Evolutionary conservation across 148 eudicot species (phyloP), one percentile per base, ranked within the genome.

Genomic region (Cornus controversa): DNA sequence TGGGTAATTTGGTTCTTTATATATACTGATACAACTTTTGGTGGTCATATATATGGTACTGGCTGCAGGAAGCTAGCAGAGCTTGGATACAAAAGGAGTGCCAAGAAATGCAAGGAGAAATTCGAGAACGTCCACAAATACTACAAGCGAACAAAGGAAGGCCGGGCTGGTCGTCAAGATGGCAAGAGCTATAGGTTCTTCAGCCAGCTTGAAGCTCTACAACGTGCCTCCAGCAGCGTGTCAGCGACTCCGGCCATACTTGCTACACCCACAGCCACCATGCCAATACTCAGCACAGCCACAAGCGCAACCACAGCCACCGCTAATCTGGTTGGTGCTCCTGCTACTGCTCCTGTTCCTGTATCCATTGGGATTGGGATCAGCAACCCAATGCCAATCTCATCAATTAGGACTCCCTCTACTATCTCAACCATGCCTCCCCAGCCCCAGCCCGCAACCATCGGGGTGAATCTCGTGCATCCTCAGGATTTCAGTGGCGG

Each of bases 41-140:
- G n/a, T n/a, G n/a, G n/a, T n/a, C n/a, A n/a, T n/a, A n/a, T n/a
- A n/a, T 50, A 11, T 50, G 57, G 18, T 16, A 50, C 4, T 16
- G 57, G 69, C n/a, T n/a, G n/a, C 74, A 77, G 80, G 74, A 77
- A 77, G 28, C 62, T 77, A 72, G 80, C 74, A 15, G 74, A 69
- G 23, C 45, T 58, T 25, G 80, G 80, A 57, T 77, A 54, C 71
- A 42, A 77, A 42, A 40, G 80, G 25, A 77, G 80, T 66, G 74
- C 80, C 37, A 77, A 77, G 69, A 77, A 77, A 24, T 77, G 80
- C 80, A 77, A 65, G 23, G 80, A 77, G 58, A 77, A 77, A 77
- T 50, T 50, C 20, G 57, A 50, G 18, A 50, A 50, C 57, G 57
- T 50, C 14, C 57, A 50, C 57, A 50, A 77, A 50, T 77, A 77